Conservation (phyloP, 2,329 filamentous ascomycete genomes). For the Trichothecium roseum region DNA sequence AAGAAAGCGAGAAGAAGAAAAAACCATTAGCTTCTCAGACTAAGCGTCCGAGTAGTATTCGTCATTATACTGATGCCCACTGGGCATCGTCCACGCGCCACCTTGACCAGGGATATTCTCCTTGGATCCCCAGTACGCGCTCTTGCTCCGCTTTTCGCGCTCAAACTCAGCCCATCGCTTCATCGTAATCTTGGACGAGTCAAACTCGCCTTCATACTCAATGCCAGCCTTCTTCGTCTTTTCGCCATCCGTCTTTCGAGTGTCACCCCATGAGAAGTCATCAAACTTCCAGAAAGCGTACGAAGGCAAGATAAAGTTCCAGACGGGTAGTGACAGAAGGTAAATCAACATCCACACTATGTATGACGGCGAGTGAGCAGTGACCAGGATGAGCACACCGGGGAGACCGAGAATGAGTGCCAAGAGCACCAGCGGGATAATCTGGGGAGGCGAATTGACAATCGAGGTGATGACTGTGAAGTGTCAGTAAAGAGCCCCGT, state of each 20-base stretch:
- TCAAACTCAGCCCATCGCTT: conserved; percentile 98
- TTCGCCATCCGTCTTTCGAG: conserved; percentile 86
- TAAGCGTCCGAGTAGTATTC: conserved; percentile 46
- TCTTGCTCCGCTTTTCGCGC: conserved; percentile 43
- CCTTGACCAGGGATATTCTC: conserved; percentile 36
- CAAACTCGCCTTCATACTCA: conserved; percentile 90
- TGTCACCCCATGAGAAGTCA: conserved; percentile 99
- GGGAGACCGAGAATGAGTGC: conserved; percentile 89
- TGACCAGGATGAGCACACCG: conserved; percentile 82
- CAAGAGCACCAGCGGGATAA: conserved; percentile 84
- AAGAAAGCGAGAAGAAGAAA: not conserved
- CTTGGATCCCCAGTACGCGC: conserved; percentile 39
- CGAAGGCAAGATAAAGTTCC: conserved; percentile 90
- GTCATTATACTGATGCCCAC: conserved; percentile 37
- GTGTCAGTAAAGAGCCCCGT: conserved; percentile 2
- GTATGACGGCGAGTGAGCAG: conserved; percentile 86
- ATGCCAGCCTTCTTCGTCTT: conserved; percentile 78
- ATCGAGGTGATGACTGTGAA: conserved; percentile 72
- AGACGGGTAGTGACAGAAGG: conserved; percentile 81
- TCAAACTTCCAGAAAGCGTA: conserved; percentile 99
- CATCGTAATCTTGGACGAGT: conserved; percentile 98
- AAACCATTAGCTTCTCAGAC: conserved; percentile 9
- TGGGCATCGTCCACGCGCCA: conserved; percentile 23
- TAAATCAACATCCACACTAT: conserved; percentile 97
- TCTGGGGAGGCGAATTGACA: conserved; percentile 61